A percentile compares a stretch with the other conserved stretches of the same genome.
Evolutionary conservation across 1,284 basidiomycete species (phyloP).

Genomic region (Melanopsichium pennsylvanicum): DNA sequence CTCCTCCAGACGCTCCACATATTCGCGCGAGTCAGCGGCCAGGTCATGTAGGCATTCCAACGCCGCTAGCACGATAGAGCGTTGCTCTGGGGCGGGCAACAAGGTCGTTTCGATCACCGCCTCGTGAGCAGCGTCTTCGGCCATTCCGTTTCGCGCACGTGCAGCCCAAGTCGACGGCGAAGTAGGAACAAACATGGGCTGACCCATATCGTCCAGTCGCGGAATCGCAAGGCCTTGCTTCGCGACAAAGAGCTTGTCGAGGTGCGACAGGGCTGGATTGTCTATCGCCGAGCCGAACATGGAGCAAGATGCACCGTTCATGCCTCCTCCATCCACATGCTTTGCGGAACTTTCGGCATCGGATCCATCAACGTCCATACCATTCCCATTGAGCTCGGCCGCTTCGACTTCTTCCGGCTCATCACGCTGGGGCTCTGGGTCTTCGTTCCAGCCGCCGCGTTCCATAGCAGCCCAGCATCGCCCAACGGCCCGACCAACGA

Average conservation of each 20-base stretch:
- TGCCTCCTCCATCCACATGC: constrained; percentile 5
- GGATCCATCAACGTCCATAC: constrained; percentile 33
- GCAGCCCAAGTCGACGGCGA: constrained; percentile 20
- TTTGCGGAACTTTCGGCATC: constrained; percentile 10
- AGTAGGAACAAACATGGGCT: constrained; percentile 38
- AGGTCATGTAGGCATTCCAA: constrained; percentile 66
- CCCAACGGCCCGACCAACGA: constrained; percentile 57
- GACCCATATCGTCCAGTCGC: constrained; percentile 35
- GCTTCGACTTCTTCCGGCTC: constrained; percentile 4
- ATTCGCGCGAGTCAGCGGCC: constrained; percentile 69
- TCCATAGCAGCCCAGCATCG: constrained; percentile 63
- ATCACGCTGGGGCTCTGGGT: constrained; percentile 36
- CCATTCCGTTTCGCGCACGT: constrained; percentile 11
- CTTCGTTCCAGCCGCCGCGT: constrained; percentile 44
- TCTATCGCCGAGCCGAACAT: constrained; percentile 35
- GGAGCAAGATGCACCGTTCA: constrained; percentile 5
- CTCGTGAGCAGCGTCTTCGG: constrained; percentile 19
- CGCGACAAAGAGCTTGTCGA: constrained; percentile 62
- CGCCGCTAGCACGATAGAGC: constrained; percentile 58
- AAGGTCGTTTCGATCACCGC: constrained; percentile 43
- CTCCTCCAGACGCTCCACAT: constrained; percentile 69
- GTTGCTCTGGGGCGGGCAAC: constrained; percentile 54
- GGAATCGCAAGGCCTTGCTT: constrained; percentile 55
- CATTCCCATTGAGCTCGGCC: constrained; percentile 10
- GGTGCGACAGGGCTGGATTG: constrained; percentile 56